Base-by-base conservation (phyloP, 345 rosid genomes). In the Durio zibethinus region DNA sequence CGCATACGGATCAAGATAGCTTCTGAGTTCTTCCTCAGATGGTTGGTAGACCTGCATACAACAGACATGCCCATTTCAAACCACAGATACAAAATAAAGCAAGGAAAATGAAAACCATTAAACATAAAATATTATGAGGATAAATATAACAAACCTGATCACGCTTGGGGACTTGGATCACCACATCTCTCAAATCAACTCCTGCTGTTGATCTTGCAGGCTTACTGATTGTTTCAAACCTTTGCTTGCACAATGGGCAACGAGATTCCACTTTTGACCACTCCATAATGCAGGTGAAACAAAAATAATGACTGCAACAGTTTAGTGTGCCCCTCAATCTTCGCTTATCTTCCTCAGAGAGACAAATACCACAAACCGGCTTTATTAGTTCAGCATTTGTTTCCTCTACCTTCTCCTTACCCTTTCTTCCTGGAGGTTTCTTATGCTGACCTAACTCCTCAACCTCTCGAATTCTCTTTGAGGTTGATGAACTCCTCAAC, bases 231-330 rank as follows among this genome's bases (percentile, higher is more conserved):
- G 98, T 88, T 67, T 78, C 82, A 75, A 97, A 97, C 84, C 99
- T 89, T 84, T 92, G 94, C 82, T 97, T 97, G 88, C 99, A 97
- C 76, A 89, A 74, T 15, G 99, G 99, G 77, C 99, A 97, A 71
- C 98, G 97, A 59, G 99, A 91, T 84, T 97, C 99, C 73, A 97
- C 97, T 81, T 91, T 94, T 0, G 99, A 92, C 99, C 99, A 97
- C 79, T 89, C 97, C 93, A 89, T 89, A 77, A 97, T 94, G 88
- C 99, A 97, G 52, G 93, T 84, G 84, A 94, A 97, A 80, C 99
- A 97, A 83, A 97, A 97, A 84, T 94, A 91, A 84, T 97, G 99
- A 80, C 88, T 80, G 86, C 99, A 97, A 76, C 97, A 94, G 85
- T 92, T 80, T 57, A 97, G 80, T 14, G 87, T 90, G 75, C 98